Percentiles rank a stretch among this genome's conserved stretches.
phyloP scores from a whole-genome alignment of 208 protist genomes.

The Acanthamoeba lenticulata region DNA sequence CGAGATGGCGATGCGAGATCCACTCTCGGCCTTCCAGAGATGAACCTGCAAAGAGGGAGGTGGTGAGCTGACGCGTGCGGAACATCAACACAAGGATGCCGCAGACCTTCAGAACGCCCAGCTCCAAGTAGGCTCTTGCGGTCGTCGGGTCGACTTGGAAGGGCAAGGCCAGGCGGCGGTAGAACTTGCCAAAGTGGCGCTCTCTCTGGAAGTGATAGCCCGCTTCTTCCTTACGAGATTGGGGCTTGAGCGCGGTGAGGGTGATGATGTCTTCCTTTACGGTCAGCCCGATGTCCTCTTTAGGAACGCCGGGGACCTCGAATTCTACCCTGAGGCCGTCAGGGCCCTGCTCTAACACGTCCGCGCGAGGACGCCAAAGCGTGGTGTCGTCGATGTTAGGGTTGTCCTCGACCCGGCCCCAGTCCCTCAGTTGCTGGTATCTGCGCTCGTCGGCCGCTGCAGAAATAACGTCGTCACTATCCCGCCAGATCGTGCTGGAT shows the following conservation, averaged over 20 bases:
- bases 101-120: slow-evolving; percentile 7
- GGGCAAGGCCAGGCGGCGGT: slow-evolving; percentile 12
- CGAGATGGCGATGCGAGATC: not conserved
- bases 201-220: slow-evolving; percentile 44
- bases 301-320: not conserved
- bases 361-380: slow-evolving; percentile 25
- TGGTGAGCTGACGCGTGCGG: too few relatives aligned
- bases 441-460: not conserved
- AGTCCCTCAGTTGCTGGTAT: not conserved
- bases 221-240: slow-evolving; percentile 45
- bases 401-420: not conserved
- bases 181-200: slow-evolving; percentile 63
- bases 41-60: not conserved
- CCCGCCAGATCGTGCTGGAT: too few relatives aligned
- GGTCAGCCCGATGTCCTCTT: slow-evolving; percentile 4
- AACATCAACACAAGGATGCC: too few relatives aligned
- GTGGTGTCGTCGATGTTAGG: slow-evolving; percentile 29
- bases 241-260: slow-evolving; percentile 46
- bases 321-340: slow-evolving; percentile 1
- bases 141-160: not conserved
- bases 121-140: not conserved
- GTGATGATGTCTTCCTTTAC: not conserved
- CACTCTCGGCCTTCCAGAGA: not conserved
- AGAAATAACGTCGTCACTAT: not conserved
- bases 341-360: not conserved